Conservation (phyloP, 306 rosid species). For the Trichosanthes truncata region DNA sequence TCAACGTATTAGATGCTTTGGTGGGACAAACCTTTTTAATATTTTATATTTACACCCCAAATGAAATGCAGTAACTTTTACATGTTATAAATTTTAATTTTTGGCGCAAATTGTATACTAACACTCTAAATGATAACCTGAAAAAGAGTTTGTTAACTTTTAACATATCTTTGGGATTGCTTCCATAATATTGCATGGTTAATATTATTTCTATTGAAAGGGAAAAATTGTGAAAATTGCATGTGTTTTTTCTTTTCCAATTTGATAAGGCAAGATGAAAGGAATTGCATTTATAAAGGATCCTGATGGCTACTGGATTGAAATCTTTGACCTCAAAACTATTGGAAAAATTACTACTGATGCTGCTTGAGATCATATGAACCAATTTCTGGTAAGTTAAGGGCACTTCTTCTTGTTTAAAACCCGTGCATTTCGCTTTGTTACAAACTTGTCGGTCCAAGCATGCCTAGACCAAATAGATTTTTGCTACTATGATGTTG, state of each 20-base stretch:
- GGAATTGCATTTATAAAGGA: constrained; percentile 90
- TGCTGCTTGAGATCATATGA: constrained; percentile 26
- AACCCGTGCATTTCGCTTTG: not conserved
- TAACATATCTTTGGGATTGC: not conserved
- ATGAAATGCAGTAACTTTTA: not conserved
- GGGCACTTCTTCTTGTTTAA: not conserved
- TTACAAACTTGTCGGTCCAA: not conserved
- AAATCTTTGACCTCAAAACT: constrained; percentile 66
- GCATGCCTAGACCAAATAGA: not conserved
- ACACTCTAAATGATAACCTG: not conserved
- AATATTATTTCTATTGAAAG: not conserved
- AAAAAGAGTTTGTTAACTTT: not conserved
- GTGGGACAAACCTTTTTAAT: not conserved
- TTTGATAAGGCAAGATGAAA: constrained; percentile 73
- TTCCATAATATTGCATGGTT: not conserved
- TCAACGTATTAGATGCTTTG: not conserved
- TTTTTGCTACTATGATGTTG: not conserved
- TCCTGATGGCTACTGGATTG: constrained; percentile 97
- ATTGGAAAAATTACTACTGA: constrained; percentile 30
- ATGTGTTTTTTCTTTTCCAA: not conserved
- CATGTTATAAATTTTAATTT: not conserved
- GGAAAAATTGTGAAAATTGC: not conserved
- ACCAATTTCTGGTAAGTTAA: constrained; percentile 22
- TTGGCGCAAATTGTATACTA: not conserved
- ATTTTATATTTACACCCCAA: not conserved